Base-by-base conservation (phyloP, 1,284 basidiomycete genomes). In the Sanghuangporus weigelae region DNA sequence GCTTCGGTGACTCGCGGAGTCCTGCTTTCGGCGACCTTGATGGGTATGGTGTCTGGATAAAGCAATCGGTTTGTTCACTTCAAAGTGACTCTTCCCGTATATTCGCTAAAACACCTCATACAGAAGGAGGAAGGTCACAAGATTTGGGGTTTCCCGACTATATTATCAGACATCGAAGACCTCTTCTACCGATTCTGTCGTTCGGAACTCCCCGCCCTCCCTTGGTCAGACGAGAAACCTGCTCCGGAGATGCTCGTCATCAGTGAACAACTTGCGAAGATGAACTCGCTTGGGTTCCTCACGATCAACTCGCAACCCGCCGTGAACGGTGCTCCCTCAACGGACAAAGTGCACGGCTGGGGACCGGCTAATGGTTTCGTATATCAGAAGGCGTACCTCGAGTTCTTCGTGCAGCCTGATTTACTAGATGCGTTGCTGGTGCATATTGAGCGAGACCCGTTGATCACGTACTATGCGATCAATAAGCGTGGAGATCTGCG, bases 261-360 rank as follows among this genome's bases (percentile, higher is more conserved):
- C 73, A 81, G 89, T 38, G 77, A 82, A 55, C 87, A 92, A 71
- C 83, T 99, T 14, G 84, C 90, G 10, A 84, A 84, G 73, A 87
- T 99, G 80, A 98, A 98, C 75, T 81, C 87, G 66, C 80, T 92
- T 38, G 96, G 96, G 8, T 98, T 94, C 82, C 78, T 98, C 70
- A 99, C 96, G 2, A 98, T 99, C 80, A 98, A 98, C 77, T 96
- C 94, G 46, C 96, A 99, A 74, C 96, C 96, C 11, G 95, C 96
- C 3, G 96, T 99, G 40, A 95, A 98, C 72, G 96, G 96, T 57
- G 93, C 84, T 10, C 81, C 82, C 63, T 96, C 93, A 69, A 87
- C 93, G 66, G 92, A 98, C 77, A 86, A 88, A 66, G 80, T 87
- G 1, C 91, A 94, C 73, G 96, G 96, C 10, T 99, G 97, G 90